phyloP scores from a whole-genome alignment of 257 asterid genomes.

The Nicotiana tabacum region DNA sequence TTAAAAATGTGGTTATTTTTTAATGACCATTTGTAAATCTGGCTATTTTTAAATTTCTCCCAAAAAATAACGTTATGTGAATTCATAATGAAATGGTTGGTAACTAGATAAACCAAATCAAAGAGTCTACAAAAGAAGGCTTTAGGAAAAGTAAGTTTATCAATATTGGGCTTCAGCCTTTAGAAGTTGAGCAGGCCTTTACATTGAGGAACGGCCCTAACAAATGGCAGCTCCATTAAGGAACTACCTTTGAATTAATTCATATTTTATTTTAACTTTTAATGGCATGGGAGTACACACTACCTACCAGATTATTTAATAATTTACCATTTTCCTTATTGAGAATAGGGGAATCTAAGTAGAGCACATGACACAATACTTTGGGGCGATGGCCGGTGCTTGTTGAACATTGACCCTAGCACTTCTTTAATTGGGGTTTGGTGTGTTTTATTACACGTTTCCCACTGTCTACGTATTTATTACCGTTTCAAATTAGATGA shows the following conservation, averaged over 20 bases:
- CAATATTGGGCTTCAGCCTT: neutral
- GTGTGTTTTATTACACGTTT: neutral
- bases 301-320: neutral
- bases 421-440: neutral
- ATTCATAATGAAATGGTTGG: too few relatives aligned
- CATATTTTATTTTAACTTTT: neutral
- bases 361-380: neutral
- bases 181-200: neutral
- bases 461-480: neutral
- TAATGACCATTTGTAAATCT: too few relatives aligned
- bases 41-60: too few relatives aligned
- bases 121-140: too few relatives aligned
- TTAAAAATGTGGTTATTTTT: too few relatives aligned
- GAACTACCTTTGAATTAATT: too few relatives aligned
- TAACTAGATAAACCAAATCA: neutral
- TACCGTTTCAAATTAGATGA: too few relatives aligned
- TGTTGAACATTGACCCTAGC: neutral
- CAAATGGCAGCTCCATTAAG: neutral
- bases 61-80: neutral
- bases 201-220: neutral
- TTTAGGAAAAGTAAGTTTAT: too few relatives aligned
- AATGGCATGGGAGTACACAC: neutral
- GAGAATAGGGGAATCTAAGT: constrained; percentile 8
- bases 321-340: neutral
- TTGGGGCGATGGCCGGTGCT: neutral